These are phyloP conservation scores for Acrodontium crateriforme DNA, from an alignment of 2,329 filamentous ascomycete species.

Conservation along the genomic window DNA sequence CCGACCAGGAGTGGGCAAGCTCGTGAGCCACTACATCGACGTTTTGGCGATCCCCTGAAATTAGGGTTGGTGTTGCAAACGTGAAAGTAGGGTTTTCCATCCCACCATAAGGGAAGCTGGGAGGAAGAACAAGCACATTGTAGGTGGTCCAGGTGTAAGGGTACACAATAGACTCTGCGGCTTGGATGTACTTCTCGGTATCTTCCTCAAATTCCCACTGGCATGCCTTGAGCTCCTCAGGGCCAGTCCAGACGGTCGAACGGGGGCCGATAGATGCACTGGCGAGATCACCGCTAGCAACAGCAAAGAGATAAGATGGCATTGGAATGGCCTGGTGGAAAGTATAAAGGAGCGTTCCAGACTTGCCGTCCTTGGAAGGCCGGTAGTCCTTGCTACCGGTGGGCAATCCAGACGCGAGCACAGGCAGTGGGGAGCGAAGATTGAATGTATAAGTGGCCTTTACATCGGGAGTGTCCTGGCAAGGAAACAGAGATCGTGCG, in stretches of 20 bases:
- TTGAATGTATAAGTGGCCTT: constrained; percentile 91
- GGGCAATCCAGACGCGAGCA: constrained; percentile 77
- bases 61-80: constrained; percentile 87
- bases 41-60: constrained; percentile 71
- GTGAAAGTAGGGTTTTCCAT: constrained; percentile 54
- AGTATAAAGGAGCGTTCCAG: constrained; percentile 52
- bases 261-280: constrained; percentile 76
- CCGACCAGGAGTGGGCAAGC: constrained; percentile 66
- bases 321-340: constrained; percentile 90
- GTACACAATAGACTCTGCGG: constrained; percentile 67
- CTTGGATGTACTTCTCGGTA: constrained; percentile 82
- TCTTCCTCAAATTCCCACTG: constrained; percentile 87
- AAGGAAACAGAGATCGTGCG: constrained; percentile 84
- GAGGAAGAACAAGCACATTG: constrained; percentile 81
- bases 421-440: constrained; percentile 71
- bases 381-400: constrained; percentile 38
- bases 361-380: constrained; percentile 38
- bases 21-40: constrained; percentile 94
- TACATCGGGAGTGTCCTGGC: constrained; percentile 92
- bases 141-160: constrained; percentile 92
- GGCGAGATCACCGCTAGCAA: constrained; percentile 72
- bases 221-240: constrained; percentile 69
- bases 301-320: constrained; percentile 85
- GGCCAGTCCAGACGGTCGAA: constrained; percentile 73
- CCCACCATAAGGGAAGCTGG: constrained; percentile 79